These are phyloP conservation scores for Cenococcum geophilum DNA, from an alignment of 495 filamentous ascomycete species.

Conservation along the genomic window DNA sequence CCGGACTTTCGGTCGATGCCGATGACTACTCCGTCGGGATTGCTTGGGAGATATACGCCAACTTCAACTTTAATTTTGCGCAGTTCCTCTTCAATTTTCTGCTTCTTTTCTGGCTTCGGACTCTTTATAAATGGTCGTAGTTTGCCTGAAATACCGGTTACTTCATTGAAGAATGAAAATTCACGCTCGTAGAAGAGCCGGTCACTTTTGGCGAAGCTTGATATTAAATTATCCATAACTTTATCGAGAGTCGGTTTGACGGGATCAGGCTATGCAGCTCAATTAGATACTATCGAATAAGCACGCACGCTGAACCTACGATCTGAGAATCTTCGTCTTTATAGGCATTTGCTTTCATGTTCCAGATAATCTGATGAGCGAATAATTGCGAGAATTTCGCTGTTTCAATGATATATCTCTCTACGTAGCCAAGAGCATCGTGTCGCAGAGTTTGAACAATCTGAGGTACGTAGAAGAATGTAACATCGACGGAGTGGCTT, in stretches of 20 bases:
- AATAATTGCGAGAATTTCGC: constrained; percentile 94
- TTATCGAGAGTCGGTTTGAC: constrained; percentile 90
- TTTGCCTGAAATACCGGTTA: constrained; percentile 91
- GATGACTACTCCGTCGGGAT: constrained; percentile 92
- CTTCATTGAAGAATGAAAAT: constrained; percentile 95
- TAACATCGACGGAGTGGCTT: constrained; percentile 87
- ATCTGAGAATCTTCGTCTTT: constrained; percentile 91
- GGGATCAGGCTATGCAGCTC: constrained; percentile 62
- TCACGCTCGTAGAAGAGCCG: constrained; percentile 87
- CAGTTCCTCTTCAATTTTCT: constrained; percentile 97
- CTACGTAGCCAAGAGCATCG: constrained; percentile 89
- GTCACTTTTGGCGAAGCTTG: constrained; percentile 73
- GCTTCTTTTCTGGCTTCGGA: constrained; percentile 93
- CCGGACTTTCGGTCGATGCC: constrained; percentile 97
- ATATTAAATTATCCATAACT: constrained; percentile 75
- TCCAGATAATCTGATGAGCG: constrained; percentile 99
- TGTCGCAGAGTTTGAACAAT: constrained; percentile 96
- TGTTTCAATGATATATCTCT: constrained; percentile 93
- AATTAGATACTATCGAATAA: constrained; percentile 29
- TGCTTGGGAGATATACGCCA: constrained; percentile 93
- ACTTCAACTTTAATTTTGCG: constrained; percentile 95
- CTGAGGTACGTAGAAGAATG: constrained; percentile 98
- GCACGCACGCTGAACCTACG: constrained; percentile 47
- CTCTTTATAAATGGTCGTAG: constrained; percentile 88
- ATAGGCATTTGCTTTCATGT: constrained; percentile 98